phyloP scores from a whole-genome alignment of 2,329 filamentous ascomycete genomes.

The Ambrosiella xylebori region DNA sequence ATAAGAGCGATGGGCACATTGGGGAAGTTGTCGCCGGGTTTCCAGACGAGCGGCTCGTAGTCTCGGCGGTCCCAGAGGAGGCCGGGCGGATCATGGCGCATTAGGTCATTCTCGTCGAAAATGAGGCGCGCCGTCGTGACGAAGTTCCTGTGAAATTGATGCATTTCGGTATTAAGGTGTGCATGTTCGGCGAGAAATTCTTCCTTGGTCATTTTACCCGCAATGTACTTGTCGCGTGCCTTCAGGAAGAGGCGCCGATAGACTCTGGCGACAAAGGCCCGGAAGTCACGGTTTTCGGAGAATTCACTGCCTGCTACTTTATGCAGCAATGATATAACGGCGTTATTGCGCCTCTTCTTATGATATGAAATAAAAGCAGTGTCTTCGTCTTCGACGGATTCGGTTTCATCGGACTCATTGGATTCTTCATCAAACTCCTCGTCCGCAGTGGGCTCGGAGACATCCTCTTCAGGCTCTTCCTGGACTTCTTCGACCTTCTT shows the following conservation, averaged over 20 bases:
- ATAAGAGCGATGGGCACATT: slow-evolving; percentile 38
- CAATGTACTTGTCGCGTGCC: slow-evolving; percentile 1
- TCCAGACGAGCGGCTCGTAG: slow-evolving; percentile 49
- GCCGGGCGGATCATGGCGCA: slow-evolving; percentile 30
- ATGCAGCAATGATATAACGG: background rate
- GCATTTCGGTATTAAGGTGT: slow-evolving; percentile 20
- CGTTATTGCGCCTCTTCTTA: background rate
- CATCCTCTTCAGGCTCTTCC: background rate
- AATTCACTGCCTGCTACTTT: background rate
- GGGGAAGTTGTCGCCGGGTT: slow-evolving; percentile 49
- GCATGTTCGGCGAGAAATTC: slow-evolving; percentile 19
- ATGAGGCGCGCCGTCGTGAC: slow-evolving; percentile 23
- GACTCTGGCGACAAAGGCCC: background rate
- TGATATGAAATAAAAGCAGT: background rate
- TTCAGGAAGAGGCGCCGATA: slow-evolving; percentile 1
- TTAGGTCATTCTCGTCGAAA: slow-evolving; percentile 37
- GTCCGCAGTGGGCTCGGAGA: background rate
- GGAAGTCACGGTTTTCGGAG: background rate
- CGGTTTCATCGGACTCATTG: background rate
- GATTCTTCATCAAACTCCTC: background rate
- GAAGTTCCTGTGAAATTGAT: slow-evolving; percentile 19
- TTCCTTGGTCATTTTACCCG: slow-evolving; percentile 13
- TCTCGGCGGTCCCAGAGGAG: slow-evolving; percentile 53
- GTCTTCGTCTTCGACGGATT: background rate
- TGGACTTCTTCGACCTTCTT: background rate